Evolutionary conservation across 2,329 filamentous ascomycete species (phyloP).

Genomic region (Immersiporthe knoxdaviesiana): DNA sequence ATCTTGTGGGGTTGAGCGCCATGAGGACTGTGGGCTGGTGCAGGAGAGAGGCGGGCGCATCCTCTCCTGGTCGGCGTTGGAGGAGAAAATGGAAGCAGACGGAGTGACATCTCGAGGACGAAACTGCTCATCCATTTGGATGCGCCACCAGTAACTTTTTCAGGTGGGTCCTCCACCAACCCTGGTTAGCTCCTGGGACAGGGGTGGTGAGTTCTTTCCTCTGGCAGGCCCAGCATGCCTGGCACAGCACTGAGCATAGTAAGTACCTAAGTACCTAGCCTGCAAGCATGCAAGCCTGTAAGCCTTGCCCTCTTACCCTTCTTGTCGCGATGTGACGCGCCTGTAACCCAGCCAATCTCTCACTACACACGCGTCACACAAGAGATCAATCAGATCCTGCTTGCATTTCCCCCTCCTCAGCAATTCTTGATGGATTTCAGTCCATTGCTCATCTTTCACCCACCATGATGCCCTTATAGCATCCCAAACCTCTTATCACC

Average conservation of each 20-base stretch:
- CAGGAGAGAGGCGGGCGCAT: slow-evolving; percentile 24
- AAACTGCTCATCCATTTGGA: slow-evolving; percentile 9
- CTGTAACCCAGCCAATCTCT: not conserved
- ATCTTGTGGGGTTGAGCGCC: slow-evolving; percentile 42
- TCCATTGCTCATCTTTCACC: not conserved
- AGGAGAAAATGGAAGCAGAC: not conserved
- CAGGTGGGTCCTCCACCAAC: slow-evolving; percentile 18
- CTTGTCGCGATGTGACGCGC: slow-evolving; percentile 4
- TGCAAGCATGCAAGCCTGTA: not conserved
- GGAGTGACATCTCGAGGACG: slow-evolving; percentile 8
- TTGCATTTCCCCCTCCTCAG: slow-evolving; percentile 3
- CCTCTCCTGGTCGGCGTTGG: slow-evolving; percentile 15
- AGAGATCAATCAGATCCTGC: not conserved
- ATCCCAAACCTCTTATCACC: not conserved
- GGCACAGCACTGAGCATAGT: no score
- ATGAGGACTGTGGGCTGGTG: slow-evolving; percentile 31
- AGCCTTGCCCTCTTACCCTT: not conserved
- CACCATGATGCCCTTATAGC: slow-evolving; percentile 10
- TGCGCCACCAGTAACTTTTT: slow-evolving; percentile 28
- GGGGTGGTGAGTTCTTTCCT: not conserved
- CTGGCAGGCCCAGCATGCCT: no score
- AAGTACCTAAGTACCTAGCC: no score
- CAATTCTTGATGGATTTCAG: not conserved
- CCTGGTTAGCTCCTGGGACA: slow-evolving; percentile 9
- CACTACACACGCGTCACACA: not conserved